These are phyloP conservation scores for Parachaetomium inaequale DNA, from an alignment of 495 filamentous ascomycete species.

Conservation along the genomic window DNA sequence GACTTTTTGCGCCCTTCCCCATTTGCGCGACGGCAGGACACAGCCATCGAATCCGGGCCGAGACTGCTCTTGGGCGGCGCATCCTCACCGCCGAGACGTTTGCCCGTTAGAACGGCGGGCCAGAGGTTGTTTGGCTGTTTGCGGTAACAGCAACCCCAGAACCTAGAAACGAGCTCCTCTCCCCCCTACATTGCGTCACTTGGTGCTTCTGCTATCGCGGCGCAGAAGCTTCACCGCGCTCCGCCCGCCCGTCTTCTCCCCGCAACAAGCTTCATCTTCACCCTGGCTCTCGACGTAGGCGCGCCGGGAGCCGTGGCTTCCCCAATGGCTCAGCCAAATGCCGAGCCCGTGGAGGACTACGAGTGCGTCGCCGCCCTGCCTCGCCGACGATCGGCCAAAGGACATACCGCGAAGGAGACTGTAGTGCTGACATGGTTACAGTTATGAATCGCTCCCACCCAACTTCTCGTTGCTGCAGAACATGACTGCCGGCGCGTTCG, in stretches of 20 bases:
- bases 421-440: conserved; percentile 25
- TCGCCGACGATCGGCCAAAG: neutral
- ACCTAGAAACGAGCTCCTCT: conserved; percentile 1
- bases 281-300: conserved; percentile 55
- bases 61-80: neutral
- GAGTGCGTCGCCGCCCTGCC: conserved; percentile 43
- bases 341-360: conserved; percentile 54
- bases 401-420: too few relatives aligned
- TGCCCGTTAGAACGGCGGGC: conserved; percentile 1
- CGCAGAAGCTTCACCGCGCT: conserved; percentile 7
- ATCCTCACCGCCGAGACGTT: neutral
- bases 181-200: conserved; percentile 21
- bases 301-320: conserved; percentile 52
- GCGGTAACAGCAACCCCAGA: conserved; percentile 5
- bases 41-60: neutral
- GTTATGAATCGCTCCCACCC: conserved; percentile 58
- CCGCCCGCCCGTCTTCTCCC: conserved; percentile 1
- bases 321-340: conserved; percentile 57
- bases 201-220: conserved; percentile 9
- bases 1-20: neutral
- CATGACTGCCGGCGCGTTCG: conserved; percentile 93
- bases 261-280: conserved; percentile 30
- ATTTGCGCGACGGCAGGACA: conserved; percentile 6
- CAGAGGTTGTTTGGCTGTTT: neutral
- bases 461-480: conserved; percentile 64